These are phyloP conservation scores for Aaosphaeria arxii DNA, from an alignment of 2,329 filamentous ascomycete genomes.

Conservation along the genomic window DNA sequence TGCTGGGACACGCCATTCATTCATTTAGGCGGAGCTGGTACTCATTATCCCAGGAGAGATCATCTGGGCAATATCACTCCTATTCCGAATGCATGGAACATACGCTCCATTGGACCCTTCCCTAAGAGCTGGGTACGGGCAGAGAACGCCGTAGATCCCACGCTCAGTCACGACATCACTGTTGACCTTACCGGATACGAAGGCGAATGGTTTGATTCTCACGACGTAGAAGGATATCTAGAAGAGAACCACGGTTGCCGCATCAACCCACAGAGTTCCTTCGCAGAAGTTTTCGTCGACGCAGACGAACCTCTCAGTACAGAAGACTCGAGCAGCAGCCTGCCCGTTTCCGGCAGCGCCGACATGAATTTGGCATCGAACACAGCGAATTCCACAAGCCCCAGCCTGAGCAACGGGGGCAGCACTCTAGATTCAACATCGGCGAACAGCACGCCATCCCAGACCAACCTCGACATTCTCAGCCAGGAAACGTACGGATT, in stretches of 20 bases:
- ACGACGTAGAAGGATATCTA: conserved; percentile 75
- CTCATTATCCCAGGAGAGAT: conserved; percentile 54
- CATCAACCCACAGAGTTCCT: conserved; percentile 61
- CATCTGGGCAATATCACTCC: conserved; percentile 35
- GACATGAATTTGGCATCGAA: conserved; percentile 6
- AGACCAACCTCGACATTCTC: conserved; percentile 1
- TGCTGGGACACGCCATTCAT: conserved; percentile 61
- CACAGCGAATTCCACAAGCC: background rate
- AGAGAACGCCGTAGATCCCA: conserved; percentile 22
- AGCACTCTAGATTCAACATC: conserved; percentile 1
- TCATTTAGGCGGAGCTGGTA: conserved; percentile 66
- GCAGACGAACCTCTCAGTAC: conserved; percentile 7
- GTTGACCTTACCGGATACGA: conserved; percentile 62
- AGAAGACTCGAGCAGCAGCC: background rate
- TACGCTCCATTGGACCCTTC: conserved; percentile 32
- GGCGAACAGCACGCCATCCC: conserved; percentile 1
- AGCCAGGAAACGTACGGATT: conserved; percentile 17
- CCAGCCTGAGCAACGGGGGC: conserved; percentile 3
- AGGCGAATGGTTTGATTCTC: conserved; percentile 72
- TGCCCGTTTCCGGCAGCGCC: conserved; percentile 1
- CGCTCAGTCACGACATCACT: conserved; percentile 45
- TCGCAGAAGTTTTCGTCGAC: conserved; percentile 50
- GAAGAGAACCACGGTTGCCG: conserved; percentile 57
- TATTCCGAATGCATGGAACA: conserved; percentile 26
- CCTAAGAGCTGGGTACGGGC: conserved; percentile 24